Evolutionary conservation across 139 green algal genomes (phyloP), one percentile per base, ranked within the genome.

Genomic region (Nannochloris sp.): DNA sequence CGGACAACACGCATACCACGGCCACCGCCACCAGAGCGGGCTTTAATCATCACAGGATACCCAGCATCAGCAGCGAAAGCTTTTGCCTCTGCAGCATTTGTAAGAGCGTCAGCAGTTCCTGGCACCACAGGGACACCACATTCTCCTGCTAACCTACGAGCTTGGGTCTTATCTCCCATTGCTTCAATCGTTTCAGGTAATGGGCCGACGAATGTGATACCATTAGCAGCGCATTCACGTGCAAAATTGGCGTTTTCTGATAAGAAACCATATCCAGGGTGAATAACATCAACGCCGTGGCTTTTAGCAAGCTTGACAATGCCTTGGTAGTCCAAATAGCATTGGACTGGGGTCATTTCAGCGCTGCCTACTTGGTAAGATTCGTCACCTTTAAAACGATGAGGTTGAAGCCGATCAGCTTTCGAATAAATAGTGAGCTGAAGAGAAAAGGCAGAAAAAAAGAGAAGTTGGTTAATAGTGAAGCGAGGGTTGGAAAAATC

Each of bases 11-110:
- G 76, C 90, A 98, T 97, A 73, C 92, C 92, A 27, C 90, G 70
- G 23, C 93, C 93, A 54, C 93, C 93, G 32, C 93, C 93, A 12
- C 91, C 90, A 76, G 92, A 92, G 27, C 85, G 81, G 3, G 90
- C 89, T 81, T 98, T 98, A n/a, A 98, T 72, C 32, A 98, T 95
- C 4, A 98, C 83, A 0, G 93, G 93, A 64, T 91, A 95, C 2
- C 92, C 91, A 5, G 79, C 80, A 33, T 68, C 27, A 13, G 76
- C 25, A 0, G 89, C 86, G 80, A 95, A 96, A 1, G 46, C 76
- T 31, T 78, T 45, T 7, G 90, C 91, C 57, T 88, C 78, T 23
- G 85, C 75, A 1, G 81, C 67, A 33, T 48, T 55, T 29, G 65
- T 35, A 10, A 95, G 75, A 2, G 87, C 75, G 30, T 87, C 45